Evolutionary conservation across 2,329 filamentous ascomycete species (phyloP).

Genomic region (Didymella pinodella): DNA sequence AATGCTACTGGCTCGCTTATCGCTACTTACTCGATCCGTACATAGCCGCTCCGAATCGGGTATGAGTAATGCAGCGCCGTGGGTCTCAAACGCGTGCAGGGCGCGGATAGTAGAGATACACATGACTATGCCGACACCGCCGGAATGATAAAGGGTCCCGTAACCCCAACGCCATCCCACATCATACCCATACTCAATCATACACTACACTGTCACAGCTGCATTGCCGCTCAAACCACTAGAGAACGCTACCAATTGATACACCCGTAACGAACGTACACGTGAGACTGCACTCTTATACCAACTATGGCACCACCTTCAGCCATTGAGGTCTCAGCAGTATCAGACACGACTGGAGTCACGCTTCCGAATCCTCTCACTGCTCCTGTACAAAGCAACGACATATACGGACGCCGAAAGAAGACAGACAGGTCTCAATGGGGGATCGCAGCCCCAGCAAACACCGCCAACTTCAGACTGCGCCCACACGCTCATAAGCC

Average conservation of each 20-base stretch:
- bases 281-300: not conserved
- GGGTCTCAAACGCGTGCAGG: constrained; percentile 32
- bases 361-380: constrained; percentile 63
- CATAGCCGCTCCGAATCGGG: constrained; percentile 42
- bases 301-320: constrained; percentile 44
- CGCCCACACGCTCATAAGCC: constrained; percentile 70
- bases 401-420: constrained; percentile 71
- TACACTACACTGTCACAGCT: not conserved
- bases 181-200: not conserved
- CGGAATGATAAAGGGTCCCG: constrained; percentile 19
- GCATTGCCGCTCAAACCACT: not conserved
- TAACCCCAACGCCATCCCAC: constrained; percentile 2
- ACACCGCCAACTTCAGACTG: constrained; percentile 82
- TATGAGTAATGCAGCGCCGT: constrained; percentile 30
- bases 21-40: constrained; percentile 40
- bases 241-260: not conserved
- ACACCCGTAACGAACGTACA: not conserved
- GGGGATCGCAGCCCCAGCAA: constrained; percentile 79
- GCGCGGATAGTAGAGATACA: constrained; percentile 24
- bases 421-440: constrained; percentile 74
- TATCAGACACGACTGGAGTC: constrained; percentile 58
- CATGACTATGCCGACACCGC: constrained; percentile 15
- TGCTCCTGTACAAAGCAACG: constrained; percentile 60
- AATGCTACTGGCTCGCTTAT: constrained; percentile 29
- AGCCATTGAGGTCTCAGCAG: constrained; percentile 53